These are phyloP conservation scores for Ceratobasidium sp. DNA, from an alignment of 1,284 basidiomycete species.

Conservation along the genomic window DNA sequence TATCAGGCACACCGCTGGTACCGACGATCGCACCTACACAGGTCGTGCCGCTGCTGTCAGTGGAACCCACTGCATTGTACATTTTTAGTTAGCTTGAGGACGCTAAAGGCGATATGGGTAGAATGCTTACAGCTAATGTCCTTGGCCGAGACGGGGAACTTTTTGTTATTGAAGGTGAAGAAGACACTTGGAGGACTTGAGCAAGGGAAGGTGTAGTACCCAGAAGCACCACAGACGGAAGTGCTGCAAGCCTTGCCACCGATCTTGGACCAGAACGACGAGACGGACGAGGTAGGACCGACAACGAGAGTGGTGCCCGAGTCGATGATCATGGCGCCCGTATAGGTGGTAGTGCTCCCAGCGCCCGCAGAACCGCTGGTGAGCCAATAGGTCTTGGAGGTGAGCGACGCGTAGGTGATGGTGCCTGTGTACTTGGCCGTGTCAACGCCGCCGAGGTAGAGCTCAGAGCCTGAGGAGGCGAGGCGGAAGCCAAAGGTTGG, in stretches of 20 bases:
- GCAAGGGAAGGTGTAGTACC: conserved; percentile 54
- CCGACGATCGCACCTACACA: conserved; percentile 87
- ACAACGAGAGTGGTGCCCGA: conserved; percentile 61
- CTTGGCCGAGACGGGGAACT: no score
- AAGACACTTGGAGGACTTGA: conserved; percentile 53
- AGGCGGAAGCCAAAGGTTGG: conserved; percentile 71
- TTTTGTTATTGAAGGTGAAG: conserved; percentile 56
- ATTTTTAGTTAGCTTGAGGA: not conserved
- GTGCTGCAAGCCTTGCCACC: not conserved
- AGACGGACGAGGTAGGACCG: conserved; percentile 54
- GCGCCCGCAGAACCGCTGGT: conserved; percentile 11
- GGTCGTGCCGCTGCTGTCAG: conserved; percentile 52
- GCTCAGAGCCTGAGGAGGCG: conserved; percentile 65
- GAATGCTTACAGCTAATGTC: not conserved
- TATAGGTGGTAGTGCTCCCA: conserved; percentile 2
- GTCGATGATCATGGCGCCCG: conserved; percentile 55
- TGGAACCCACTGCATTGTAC: conserved; percentile 16
- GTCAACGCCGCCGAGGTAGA: conserved; percentile 71
- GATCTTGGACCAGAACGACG: conserved; percentile 45
- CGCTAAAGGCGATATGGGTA: not conserved
- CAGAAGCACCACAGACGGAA: not conserved
- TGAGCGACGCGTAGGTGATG: conserved; percentile 52
- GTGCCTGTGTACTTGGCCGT: conserved; percentile 58
- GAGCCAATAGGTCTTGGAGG: conserved; percentile 21
- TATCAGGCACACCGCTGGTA: conserved; percentile 63